A percentile compares a stretch with the other conserved stretches of the same genome.
Conservation (phyloP, 345 rosid genomes). For the Salix brachista region DNA sequence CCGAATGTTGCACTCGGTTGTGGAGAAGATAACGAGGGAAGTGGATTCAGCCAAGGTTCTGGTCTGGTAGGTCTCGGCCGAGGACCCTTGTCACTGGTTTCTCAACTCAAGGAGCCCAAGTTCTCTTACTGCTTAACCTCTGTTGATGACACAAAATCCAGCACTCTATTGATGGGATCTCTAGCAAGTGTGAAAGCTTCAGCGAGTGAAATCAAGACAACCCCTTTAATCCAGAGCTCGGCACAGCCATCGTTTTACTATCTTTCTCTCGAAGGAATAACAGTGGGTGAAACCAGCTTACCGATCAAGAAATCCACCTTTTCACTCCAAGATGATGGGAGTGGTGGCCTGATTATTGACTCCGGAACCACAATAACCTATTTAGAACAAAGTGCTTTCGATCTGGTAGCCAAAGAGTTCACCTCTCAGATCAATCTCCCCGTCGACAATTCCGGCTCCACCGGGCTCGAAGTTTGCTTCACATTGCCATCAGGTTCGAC, state of each 20-base stretch:
- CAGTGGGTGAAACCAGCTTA: conserved; percentile 62
- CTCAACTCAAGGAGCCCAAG: conserved; percentile 67
- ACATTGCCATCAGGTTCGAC: conserved; percentile 34
- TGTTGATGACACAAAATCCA: conserved; percentile 46
- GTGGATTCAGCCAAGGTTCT: conserved; percentile 74
- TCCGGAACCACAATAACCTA: conserved; percentile 89
- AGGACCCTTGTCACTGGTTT: conserved; percentile 68
- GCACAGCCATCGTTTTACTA: conserved; percentile 82
- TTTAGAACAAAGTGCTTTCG: conserved; percentile 52
- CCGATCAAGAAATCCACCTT: conserved; percentile 62
- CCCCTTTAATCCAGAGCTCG: conserved; percentile 54
- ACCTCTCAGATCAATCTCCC: conserved; percentile 40
- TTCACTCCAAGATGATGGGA: conserved; percentile 59
- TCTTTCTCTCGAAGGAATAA: conserved; percentile 74
- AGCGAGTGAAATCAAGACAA: conserved; percentile 32
- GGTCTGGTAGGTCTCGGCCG: conserved; percentile 93
- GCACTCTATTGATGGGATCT: conserved; percentile 68
- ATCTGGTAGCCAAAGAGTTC: conserved; percentile 49
- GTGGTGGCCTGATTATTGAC: conserved; percentile 81
- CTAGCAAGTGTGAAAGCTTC: conserved; percentile 27
- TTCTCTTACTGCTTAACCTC: conserved; percentile 83
- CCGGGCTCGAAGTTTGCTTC: conserved; percentile 85
- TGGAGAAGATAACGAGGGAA: conserved; percentile 72
- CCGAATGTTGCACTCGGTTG: conserved; percentile 76
- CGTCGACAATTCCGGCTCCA: conserved; percentile 44